Conservation (phyloP, 2,329 filamentous ascomycete species). For the Neonectria punicea region DNA sequence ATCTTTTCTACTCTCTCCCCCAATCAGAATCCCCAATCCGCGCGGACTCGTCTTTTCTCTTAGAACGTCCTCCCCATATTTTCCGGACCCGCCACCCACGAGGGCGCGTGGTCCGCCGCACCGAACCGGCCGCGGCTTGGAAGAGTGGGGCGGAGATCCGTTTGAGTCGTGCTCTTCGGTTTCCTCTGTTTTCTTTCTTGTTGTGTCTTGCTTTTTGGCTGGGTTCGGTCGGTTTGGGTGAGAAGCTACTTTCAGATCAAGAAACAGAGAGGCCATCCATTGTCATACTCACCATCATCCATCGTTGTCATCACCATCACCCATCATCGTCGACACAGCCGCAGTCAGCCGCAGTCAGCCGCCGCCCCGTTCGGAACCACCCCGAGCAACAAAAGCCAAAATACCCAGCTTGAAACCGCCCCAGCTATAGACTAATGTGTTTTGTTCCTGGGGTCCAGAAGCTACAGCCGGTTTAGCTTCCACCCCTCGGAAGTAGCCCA, state of each 20-base stretch:
- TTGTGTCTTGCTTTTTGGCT: neutral
- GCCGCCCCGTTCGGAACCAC: slow-evolving; percentile 29
- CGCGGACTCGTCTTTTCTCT: neutral
- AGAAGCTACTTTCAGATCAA: neutral
- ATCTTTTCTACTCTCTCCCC: neutral
- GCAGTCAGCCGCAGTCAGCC: neutral
- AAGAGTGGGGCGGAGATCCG: neutral
- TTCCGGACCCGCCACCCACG: slow-evolving; percentile 10
- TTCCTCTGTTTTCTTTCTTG: too few species aligned
- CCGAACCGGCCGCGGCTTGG: slow-evolving; percentile 15
- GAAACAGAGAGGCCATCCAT: neutral
- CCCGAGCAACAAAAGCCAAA: slow-evolving; percentile 26
- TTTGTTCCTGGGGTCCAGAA: neutral
- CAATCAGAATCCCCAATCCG: neutral
- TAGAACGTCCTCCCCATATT: neutral
- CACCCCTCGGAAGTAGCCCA: slow-evolving; percentile 36
- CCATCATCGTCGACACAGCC: neutral
- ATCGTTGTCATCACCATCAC: too few species aligned
- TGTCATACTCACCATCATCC: too few species aligned
- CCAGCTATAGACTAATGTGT: too few species aligned
- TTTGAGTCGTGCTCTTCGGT: neutral
- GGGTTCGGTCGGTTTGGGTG: neutral
- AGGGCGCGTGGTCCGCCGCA: slow-evolving; percentile 9
- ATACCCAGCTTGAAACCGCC: slow-evolving; percentile 13
- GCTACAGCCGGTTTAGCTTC: neutral